Evolutionary conservation across 176 grass and related monocot species (phyloP).

Genomic region (Neostapfia colusana): DNA sequence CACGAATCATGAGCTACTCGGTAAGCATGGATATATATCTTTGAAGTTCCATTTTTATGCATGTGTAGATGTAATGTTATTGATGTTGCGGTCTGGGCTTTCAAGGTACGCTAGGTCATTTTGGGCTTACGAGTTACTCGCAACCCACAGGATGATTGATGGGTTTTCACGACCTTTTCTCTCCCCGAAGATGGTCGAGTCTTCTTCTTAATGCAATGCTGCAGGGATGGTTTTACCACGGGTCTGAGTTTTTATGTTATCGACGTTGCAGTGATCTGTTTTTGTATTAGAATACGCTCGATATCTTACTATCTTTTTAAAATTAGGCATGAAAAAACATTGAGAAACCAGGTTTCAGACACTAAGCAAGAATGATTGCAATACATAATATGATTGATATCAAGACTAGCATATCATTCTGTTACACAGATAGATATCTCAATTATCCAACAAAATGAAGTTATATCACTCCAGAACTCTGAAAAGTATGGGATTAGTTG

Average conservation of each 20-base stretch:
- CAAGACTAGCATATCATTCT: not conserved
- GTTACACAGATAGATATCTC: conserved; percentile 5
- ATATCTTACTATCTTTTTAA: not conserved
- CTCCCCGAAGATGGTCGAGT: no score
- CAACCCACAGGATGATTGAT: no score
- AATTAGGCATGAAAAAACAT: not conserved
- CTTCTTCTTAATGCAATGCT: no score
- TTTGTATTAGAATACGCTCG: not conserved
- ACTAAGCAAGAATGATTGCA: not conserved
- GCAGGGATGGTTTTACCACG: no score
- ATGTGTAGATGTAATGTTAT: no score
- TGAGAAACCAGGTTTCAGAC: conserved; percentile 12
- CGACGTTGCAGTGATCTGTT: not conserved
- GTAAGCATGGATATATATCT: not conserved
- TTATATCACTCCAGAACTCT: no score
- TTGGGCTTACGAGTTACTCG: no score
- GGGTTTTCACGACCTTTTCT: no score
- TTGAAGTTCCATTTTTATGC: conserved; percentile 1
- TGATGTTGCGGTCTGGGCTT: no score
- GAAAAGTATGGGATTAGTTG: not conserved
- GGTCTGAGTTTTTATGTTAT: no score
- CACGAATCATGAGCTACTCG: conserved; percentile 1
- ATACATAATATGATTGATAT: conserved; percentile 1
- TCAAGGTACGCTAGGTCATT: no score
- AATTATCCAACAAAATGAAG: not conserved